These are phyloP conservation scores for Coprinellus micaceus DNA, from an alignment of 768 basidiomycete species.

Conservation along the genomic window DNA sequence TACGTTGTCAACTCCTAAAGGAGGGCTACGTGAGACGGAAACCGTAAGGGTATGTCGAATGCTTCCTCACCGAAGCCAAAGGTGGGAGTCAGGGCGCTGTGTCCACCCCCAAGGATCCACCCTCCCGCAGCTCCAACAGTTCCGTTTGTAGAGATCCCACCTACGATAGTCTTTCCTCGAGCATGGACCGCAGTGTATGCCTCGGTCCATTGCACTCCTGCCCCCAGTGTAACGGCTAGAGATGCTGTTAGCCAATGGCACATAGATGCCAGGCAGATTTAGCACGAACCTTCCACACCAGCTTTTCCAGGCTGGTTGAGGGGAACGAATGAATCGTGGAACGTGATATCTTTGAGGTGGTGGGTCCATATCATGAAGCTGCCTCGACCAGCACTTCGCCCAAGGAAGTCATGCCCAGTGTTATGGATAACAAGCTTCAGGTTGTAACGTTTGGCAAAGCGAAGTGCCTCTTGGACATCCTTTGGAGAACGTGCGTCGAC, in stretches of 20 bases:
- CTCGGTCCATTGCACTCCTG: conserved; percentile 46
- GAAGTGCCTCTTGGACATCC: conserved; percentile 39
- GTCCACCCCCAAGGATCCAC: conserved; percentile 47
- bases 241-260: conserved; percentile 27
- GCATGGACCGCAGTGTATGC: conserved; percentile 37
- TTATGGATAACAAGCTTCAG: conserved; percentile 36
- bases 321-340: conserved; percentile 29
- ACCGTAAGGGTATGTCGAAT: no score
- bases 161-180: conserved; percentile 40
- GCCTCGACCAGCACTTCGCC: conserved; percentile 38
- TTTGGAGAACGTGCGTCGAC: conserved; percentile 35
- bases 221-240: conserved; percentile 30
- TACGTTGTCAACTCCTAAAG: conserved; percentile 37
- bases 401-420: conserved; percentile 42
- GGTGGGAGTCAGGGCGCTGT: conserved; percentile 35
- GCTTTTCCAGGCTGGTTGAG: conserved; percentile 23
- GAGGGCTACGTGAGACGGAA: no score
- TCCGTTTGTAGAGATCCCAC: conserved; percentile 36
- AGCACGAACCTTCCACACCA: conserved; percentile 24
- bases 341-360: conserved; percentile 34
- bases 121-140: conserved; percentile 47
- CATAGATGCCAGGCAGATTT: no score
- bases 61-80: conserved; percentile 40
- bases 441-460: conserved; percentile 34
- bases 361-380: conserved; percentile 42